Evolutionary conservation across 192 early-diverging fungal genomes (phyloP).

Genomic region (Linnemannia exigua): DNA sequence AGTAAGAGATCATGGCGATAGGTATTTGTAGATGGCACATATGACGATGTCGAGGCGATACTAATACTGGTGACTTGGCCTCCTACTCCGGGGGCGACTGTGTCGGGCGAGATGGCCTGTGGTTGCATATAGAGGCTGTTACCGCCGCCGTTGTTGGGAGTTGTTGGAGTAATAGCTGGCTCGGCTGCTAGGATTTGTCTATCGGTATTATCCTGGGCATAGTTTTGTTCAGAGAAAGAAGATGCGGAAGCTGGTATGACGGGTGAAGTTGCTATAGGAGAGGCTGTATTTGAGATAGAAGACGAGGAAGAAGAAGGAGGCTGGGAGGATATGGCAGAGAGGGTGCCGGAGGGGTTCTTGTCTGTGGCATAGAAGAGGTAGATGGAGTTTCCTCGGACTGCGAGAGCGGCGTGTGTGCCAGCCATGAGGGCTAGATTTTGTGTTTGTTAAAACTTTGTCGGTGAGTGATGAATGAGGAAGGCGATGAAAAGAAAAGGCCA

Average conservation of each 20-base stretch:
- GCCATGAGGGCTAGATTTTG: neutral
- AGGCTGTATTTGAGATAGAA: neutral
- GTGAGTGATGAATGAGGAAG: neutral
- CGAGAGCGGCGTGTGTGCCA: conserved; percentile 5
- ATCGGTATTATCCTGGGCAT: neutral
- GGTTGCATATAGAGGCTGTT: neutral
- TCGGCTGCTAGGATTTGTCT: neutral
- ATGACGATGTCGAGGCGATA: conserved; percentile 17
- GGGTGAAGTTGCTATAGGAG: neutral
- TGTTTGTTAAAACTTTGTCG: neutral
- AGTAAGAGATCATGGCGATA: conserved; percentile 29
- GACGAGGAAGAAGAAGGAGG: neutral
- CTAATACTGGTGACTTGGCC: neutral
- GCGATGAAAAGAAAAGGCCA: neutral
- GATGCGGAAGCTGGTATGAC: neutral
- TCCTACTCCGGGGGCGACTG: neutral
- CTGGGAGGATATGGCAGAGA: conserved; percentile 16
- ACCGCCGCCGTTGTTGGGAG: neutral
- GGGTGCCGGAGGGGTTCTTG: neutral
- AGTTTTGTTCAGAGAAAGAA: neutral
- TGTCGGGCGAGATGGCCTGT: neutral
- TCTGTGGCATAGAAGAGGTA: conserved; percentile 12
- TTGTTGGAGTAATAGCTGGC: neutral
- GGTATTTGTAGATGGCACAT: neutral
- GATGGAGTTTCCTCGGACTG: conserved; percentile 12